Conservation (phyloP, 192 early-diverging fungal genomes). For the Entophlyctis luteolus region DNA sequence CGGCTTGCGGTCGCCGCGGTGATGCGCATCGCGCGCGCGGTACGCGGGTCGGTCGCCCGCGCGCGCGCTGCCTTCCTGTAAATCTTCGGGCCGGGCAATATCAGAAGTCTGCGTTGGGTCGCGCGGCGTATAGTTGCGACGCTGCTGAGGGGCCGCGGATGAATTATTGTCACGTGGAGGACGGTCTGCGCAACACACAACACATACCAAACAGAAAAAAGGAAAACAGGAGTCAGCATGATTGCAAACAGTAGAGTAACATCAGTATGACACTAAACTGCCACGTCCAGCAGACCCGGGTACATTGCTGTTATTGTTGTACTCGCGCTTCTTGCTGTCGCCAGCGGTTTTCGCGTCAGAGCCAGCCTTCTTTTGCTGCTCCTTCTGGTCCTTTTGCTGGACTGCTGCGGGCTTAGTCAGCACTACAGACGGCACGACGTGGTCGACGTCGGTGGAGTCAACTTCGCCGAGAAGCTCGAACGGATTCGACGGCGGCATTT, state of each 20-base stretch:
- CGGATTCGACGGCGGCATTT: conserved; percentile 7
- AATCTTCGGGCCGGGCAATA: conserved; percentile 18
- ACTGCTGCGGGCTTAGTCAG: neutral
- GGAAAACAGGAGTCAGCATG: neutral
- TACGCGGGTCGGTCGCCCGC: neutral
- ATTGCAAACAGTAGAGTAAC: too few relatives aligned
- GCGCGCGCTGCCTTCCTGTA: neutral
- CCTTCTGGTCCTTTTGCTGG: conserved; percentile 9
- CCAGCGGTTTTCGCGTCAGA: conserved; percentile 27
- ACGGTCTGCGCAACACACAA: neutral
- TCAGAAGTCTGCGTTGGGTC: conserved; percentile 26
- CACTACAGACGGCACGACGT: neutral
- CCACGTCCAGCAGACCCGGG: conserved; percentile 23
- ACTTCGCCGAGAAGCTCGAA: conserved; percentile 39
- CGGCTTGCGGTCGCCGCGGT: conserved; percentile 31
- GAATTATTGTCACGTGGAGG: neutral
- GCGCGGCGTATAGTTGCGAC: conserved; percentile 29
- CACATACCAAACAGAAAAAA: neutral
- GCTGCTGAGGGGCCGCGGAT: too few relatives aligned
- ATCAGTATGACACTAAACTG: conserved; percentile 10
- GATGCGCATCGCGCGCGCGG: conserved; percentile 25
- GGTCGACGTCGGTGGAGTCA: neutral
- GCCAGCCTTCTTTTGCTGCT: conserved; percentile 27
- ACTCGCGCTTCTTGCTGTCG: conserved; percentile 36
- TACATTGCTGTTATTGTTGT: neutral